Evolutionary conservation across 768 basidiomycete species (phyloP).

Genomic region (Boletus subcaerulescens): DNA sequence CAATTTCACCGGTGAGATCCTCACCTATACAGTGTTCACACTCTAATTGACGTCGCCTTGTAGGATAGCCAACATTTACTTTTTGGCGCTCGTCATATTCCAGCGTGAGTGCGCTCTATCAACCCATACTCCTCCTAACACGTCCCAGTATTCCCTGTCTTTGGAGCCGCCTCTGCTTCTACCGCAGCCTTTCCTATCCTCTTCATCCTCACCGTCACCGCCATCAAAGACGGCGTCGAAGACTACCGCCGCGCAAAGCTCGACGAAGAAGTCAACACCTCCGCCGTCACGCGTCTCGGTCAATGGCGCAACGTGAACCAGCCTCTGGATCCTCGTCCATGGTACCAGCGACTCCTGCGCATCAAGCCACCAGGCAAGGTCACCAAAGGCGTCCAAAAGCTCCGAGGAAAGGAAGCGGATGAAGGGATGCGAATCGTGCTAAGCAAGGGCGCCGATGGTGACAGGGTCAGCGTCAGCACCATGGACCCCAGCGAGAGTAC

Average conservation of each 20-base stretch:
- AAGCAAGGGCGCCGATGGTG: constrained; percentile 38
- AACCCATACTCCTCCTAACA: constrained; percentile 8
- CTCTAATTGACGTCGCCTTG: not conserved
- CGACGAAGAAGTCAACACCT: constrained; percentile 95
- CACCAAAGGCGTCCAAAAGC: constrained; percentile 78
- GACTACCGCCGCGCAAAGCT: constrained; percentile 87
- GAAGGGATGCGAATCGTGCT: constrained; percentile 64
- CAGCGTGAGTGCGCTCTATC: constrained; percentile 50
- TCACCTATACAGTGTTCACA: not conserved
- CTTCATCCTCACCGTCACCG: constrained; percentile 86
- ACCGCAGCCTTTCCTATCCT: constrained; percentile 82
- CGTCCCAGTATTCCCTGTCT: constrained; percentile 75
- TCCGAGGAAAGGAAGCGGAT: constrained; percentile 79
- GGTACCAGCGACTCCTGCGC: constrained; percentile 71
- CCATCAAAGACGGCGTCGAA: constrained; percentile 93
- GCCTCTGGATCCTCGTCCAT: constrained; percentile 69
- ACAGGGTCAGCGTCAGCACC: constrained; percentile 41
- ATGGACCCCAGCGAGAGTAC: constrained; percentile 44
- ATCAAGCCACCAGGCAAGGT: constrained; percentile 71
- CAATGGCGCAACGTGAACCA: constrained; percentile 92
- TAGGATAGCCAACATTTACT: constrained; percentile 91
- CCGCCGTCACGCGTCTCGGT: constrained; percentile 84
- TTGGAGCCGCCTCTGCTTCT: constrained; percentile 81
- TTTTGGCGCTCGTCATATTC: constrained; percentile 76
- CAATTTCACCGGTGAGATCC: constrained; percentile 79